Evolutionary conservation across 495 filamentous ascomycete species (phyloP), one percentile per base, ranked within the genome.

Genomic region (Wilcoxina mikolae): DNA sequence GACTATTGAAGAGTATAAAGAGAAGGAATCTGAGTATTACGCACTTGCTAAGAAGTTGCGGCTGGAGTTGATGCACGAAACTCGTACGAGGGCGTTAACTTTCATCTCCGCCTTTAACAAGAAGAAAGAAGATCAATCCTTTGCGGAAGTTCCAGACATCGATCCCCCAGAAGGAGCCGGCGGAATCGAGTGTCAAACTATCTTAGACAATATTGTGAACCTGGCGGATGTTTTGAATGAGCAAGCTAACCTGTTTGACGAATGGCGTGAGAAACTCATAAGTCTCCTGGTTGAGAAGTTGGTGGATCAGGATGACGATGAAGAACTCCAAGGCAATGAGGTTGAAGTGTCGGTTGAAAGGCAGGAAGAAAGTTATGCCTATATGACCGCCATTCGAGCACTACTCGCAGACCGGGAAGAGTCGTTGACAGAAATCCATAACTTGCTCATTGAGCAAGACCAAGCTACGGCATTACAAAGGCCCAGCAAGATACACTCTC

Each of bases 261-360:
- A 83, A 54, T 94, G 84, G 85, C 74, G 88, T 26, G 73, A 81
- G 24, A 70, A 76, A 22, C 77, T 87, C 56, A 73, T 84, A 28
- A 71, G 82, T 46, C 74, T 90, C 18, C 73, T 95, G 1, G 68
- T 80, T 1, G 73, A 79, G 42, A 77, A 84, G 0, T 73, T 98
- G 4, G 82, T 98, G 22, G 91, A 95, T 59, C 78, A 88, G 60
- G 87, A 93, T 47, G 74, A 78, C 4, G 76, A 74, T 12, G 70
- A 74, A 5, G 84, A 91, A 31, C 74, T 80, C 1, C 84, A 87
- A 35, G 90, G 91, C 29, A 78, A 95, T 22, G 90, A 95, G 65
- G 93, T 91, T 57, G 85, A 87, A 56, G 76, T 82, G 15, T 91
- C 89, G 2, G 90, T 84, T 0, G 85, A 84, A 65, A 74, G 82